Evolutionary conservation across 371 early-diverging fungal genomes (phyloP), one percentile per base, ranked within the genome.

Genomic region (Antonospora locustae): DNA sequence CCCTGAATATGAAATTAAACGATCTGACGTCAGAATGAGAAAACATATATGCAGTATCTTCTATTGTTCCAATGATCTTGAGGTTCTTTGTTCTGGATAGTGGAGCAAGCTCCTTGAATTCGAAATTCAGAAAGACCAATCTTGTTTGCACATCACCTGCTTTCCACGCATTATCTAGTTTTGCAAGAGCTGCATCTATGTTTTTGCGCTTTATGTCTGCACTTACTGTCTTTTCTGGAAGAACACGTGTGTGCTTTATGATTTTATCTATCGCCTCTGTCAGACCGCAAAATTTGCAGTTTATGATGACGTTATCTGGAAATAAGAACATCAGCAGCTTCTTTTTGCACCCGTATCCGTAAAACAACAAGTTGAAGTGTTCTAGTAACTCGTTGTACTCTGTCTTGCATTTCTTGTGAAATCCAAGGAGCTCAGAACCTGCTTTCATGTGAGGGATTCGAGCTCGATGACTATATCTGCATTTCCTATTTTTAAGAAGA

Each of bases 261-360:
- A n/a, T n/a, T n/a, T n/a, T n/a, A n/a, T n/a, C n/a, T n/a, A n/a
- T n/a, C n/a, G n/a, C n/a, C n/a, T n/a, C n/a, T n/a, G n/a, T n/a
- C n/a, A n/a, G n/a, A n/a, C n/a, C n/a, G n/a, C n/a, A n/a, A n/a
- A n/a, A n/a, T n/a, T n/a, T n/a, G n/a, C 49, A 39, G 47, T 71
- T 61, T 19, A 67, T 38, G 30, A 55, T 19, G 3, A 43, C 12
- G 28, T 63, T 54, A 5, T 60, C 39, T 22, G 71, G 67, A 55
- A 71, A 71, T 36, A 71, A 50, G 24, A 54, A 39, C 2, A 22
- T 32, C 3, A 71, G 49, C 17, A 67, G 38, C 1, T 54, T 28
- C 34, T 39, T 52, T 54, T 71, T 71, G 22, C 47, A 55, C 17
- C 71, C 71, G 50, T 67, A 71, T 20, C 71, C 71, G 40, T 67